Conservation (phyloP, 1,284 basidiomycete species). For the Erythrobasidium hasegawianum region DNA sequence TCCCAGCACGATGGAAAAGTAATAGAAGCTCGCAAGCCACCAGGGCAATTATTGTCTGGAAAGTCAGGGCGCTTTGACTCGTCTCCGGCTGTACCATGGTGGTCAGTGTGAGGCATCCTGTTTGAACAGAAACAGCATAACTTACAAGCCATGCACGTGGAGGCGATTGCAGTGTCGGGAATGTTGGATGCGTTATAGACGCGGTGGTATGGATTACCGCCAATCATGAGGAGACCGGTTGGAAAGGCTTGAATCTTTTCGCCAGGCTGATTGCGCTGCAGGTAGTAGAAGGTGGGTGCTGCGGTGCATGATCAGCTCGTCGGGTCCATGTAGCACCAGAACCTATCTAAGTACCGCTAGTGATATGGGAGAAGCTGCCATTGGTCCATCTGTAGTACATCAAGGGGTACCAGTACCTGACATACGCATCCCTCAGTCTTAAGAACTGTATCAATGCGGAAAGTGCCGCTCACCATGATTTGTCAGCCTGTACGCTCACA, state of each 20-base stretch:
- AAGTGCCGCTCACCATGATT: not conserved
- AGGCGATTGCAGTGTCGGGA: too few species aligned
- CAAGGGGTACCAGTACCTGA: constrained; percentile 39
- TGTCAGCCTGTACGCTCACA: not conserved
- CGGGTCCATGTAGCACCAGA: too few species aligned
- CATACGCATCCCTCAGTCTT: too few species aligned
- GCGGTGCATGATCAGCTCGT: constrained; percentile 38
- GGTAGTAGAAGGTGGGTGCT: constrained; percentile 25
- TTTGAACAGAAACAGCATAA: too few species aligned
- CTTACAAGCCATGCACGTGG: too few species aligned
- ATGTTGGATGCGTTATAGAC: constrained; percentile 29
- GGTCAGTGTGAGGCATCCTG: not conserved
- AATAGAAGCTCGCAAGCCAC: not conserved
- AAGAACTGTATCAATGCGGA: too few species aligned
- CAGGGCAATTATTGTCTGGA: not conserved
- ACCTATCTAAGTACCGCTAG: too few species aligned
- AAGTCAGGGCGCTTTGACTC: constrained; percentile 6
- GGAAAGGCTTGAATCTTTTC: constrained; percentile 23
- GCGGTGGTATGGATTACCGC: constrained; percentile 33
- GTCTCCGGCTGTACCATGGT: constrained; percentile 3
- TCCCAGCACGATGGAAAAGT: constrained; percentile 1
- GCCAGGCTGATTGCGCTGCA: not conserved
- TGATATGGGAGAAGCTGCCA: constrained; percentile 39
- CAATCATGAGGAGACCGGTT: constrained; percentile 35
- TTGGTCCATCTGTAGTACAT: constrained; percentile 50